These are phyloP conservation scores for Fraxinus angustifolia DNA, from an alignment of 305 asterid species.

Conservation along the genomic window DNA sequence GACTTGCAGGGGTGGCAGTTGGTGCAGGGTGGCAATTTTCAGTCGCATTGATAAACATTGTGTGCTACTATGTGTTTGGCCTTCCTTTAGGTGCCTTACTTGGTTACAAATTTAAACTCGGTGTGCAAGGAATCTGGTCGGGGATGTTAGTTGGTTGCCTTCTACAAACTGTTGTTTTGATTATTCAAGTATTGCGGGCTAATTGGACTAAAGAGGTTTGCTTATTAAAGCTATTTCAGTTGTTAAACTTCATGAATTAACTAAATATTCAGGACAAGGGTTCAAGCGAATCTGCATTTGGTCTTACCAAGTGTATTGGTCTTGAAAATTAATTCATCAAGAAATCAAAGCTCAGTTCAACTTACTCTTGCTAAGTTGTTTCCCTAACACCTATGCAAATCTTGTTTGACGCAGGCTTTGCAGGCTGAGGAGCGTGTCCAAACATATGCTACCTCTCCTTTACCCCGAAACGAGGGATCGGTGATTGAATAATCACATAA, in stretches of 20 bases:
- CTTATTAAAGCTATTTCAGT: not conserved
- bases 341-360: not conserved
- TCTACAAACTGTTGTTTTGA: constrained; percentile 48
- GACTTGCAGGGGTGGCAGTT: constrained; percentile 62
- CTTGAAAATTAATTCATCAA: constrained; percentile 10
- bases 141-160: constrained; percentile 66
- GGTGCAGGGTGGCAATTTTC: constrained; percentile 81
- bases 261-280: not conserved
- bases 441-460: constrained; percentile 25
- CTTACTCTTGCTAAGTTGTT: not conserved
- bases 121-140: constrained; percentile 70
- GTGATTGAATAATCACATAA: constrained; percentile 14
- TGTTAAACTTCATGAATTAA: not conserved
- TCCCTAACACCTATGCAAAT: not conserved
- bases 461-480: constrained; percentile 24
- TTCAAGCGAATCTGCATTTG: not conserved
- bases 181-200: constrained; percentile 34
- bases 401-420: constrained; percentile 39
- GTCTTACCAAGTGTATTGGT: not conserved
- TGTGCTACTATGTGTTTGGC: constrained; percentile 55
- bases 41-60: constrained; percentile 52
- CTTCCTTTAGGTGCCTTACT: constrained; percentile 68
- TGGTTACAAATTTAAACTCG: constrained; percentile 54
- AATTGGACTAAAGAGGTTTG: constrained; percentile 59
- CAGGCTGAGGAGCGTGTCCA: constrained; percentile 49